phyloP scores from a whole-genome alignment of 306 rosid genomes.

The Ammopiptanthus mongolicus region DNA sequence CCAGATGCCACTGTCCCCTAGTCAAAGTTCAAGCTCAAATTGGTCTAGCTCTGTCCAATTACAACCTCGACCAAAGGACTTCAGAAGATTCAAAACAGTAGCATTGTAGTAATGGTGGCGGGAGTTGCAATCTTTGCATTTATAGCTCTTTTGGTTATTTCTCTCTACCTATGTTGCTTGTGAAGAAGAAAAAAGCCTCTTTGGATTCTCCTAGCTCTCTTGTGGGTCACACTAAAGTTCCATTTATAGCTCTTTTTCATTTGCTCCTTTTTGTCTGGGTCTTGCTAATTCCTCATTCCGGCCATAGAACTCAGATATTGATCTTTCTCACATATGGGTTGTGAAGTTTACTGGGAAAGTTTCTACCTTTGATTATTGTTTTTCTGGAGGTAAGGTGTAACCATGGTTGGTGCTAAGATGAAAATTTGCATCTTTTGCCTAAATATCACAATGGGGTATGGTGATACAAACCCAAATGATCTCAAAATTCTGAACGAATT shows the following conservation, averaged over 20 bases:
- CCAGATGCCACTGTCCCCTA: conserved; percentile 14
- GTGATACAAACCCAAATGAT: conserved; percentile 57
- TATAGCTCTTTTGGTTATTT: conserved; percentile 23
- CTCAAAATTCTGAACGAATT: conserved; percentile 60
- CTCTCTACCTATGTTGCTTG: conserved; percentile 32
- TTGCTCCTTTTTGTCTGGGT: conserved; percentile 15
- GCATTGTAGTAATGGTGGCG: conserved; percentile 17
- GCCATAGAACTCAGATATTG: not conserved
- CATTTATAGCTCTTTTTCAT: conserved; percentile 1
- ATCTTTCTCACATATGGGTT: conserved; percentile 20
- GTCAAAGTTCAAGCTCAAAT: conserved; percentile 12
- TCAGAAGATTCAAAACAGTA: conserved; percentile 19
- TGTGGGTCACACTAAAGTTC: too few relatives aligned
- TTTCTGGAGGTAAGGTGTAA: not conserved
- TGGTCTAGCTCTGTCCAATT: conserved; percentile 17
- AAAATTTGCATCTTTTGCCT: conserved; percentile 19
- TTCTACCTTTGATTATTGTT: conserved; percentile 7
- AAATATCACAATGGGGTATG: conserved; percentile 18
- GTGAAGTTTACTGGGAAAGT: conserved; percentile 2
- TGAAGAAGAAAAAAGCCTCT: conserved; percentile 36
- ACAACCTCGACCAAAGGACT: conserved; percentile 18
- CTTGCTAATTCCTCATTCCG: not conserved
- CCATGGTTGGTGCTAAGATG: conserved; percentile 26
- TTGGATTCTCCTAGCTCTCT: conserved; percentile 28
- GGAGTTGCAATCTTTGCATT: conserved; percentile 27